Percentiles rank a stretch among this genome's conserved stretches.
Evolutionary conservation across 1,284 basidiomycete genomes (phyloP).

Genomic region (Cryptococcus deneoformans): DNA sequence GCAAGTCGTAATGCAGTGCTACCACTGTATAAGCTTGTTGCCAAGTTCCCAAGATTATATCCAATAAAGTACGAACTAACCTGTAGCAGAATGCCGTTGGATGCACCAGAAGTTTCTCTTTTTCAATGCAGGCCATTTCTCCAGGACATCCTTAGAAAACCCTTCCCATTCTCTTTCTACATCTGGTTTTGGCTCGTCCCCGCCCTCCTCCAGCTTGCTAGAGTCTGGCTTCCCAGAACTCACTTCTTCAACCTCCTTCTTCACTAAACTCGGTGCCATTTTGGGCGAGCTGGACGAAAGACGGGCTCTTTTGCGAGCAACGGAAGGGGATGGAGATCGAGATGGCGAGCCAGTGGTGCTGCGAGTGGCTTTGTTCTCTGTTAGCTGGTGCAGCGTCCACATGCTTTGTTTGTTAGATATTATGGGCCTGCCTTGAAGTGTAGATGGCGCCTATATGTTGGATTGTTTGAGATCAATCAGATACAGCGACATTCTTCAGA

Average conservation of each 20-base stretch:
- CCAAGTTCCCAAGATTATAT: not conserved
- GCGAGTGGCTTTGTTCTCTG: not conserved
- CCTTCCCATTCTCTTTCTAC: slow-evolving; percentile 13
- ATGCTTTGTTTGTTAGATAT: not conserved
- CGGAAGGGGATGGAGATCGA: not conserved
- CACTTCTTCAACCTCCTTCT: not conserved
- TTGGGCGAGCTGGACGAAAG: not conserved
- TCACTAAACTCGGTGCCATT: not conserved
- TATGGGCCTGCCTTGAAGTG: too few relatives aligned
- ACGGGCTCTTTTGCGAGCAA: not conserved
- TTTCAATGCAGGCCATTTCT: slow-evolving; percentile 28
- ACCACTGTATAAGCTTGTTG: not conserved
- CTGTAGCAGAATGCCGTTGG: slow-evolving; percentile 39
- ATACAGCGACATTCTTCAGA: too few relatives aligned
- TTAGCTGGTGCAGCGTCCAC: slow-evolving; percentile 20
- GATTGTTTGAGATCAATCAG: too few relatives aligned
- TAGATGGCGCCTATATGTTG: too few relatives aligned
- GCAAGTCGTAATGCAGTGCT: slow-evolving; percentile 42
- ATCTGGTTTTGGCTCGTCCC: not conserved
- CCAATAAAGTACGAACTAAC: slow-evolving; percentile 12
- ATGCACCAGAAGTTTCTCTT: slow-evolving; percentile 42
- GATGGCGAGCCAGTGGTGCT: not conserved
- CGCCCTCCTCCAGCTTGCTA: not conserved
- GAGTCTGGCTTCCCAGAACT: not conserved
- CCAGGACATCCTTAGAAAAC: slow-evolving; percentile 23